Evolutionary conservation across 345 rosid genomes (phyloP).

Genomic region (Moringa oleifera): DNA sequence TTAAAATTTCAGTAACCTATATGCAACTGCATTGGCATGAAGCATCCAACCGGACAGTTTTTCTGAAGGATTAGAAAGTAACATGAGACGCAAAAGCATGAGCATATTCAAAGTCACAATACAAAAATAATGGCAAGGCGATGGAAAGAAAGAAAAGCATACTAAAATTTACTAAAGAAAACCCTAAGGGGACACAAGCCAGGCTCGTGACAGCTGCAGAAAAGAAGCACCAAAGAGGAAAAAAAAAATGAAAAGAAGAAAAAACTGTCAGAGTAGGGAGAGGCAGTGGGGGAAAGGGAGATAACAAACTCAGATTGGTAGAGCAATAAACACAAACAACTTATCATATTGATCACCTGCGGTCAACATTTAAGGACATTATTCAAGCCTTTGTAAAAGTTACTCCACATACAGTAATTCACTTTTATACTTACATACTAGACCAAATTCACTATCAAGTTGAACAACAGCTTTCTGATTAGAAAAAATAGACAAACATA

Average conservation of each 20-base stretch:
- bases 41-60: neutral
- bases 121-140: no score
- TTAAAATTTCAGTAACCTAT: neutral
- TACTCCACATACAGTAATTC: no score
- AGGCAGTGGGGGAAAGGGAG: no score
- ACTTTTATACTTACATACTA: neutral
- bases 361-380: neutral
- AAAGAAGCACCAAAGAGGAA: neutral
- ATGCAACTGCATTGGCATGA: neutral
- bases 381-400: neutral
- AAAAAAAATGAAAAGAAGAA: neutral
- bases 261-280: no score
- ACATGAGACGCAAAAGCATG: no score
- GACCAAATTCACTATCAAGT: constrained; percentile 4
- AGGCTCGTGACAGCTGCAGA: neutral
- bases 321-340: neutral
- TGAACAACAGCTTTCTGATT: neutral
- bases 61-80: neutral
- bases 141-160: no score
- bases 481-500: no score
- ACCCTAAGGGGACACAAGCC: neutral
- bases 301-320: neutral
- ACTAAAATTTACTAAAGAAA: no score
- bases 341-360: neutral
- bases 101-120: no score